Conservation (phyloP, 495 filamentous ascomycete genomes). For the Hyaloscypha variabilis region DNA sequence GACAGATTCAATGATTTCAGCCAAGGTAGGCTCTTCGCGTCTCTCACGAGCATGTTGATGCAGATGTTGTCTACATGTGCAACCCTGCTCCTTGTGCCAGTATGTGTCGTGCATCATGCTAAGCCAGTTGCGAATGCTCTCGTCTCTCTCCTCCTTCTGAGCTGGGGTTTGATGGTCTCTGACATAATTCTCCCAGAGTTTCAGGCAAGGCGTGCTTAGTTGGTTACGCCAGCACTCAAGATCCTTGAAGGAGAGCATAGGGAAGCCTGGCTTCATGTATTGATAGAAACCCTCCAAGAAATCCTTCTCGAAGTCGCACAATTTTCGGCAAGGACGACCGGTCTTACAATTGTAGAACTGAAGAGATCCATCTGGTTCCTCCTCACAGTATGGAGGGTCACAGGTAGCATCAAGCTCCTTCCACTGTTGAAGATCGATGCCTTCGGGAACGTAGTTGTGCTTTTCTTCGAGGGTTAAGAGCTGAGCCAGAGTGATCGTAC, state of each 20-base stretch:
- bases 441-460: not conserved
- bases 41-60: too few species aligned
- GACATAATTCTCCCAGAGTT: not conserved
- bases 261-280: not conserved
- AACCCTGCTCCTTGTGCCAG: not conserved
- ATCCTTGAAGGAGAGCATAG: not conserved
- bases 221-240: not conserved
- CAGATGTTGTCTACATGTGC: not conserved
- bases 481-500: too few species aligned
- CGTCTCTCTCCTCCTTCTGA: not conserved
- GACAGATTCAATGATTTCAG: too few species aligned
- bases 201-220: not conserved
- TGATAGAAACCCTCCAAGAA: not conserved
- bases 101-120: not conserved
- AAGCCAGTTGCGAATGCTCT: not conserved
- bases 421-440: not conserved
- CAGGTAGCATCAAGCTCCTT: not conserved
- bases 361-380: not conserved
- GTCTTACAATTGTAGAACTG: not conserved
- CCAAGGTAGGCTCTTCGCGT: too few species aligned
- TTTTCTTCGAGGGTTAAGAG: not conserved
- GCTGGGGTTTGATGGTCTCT: not conserved
- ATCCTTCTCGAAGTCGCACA: not conserved
- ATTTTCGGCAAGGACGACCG: not conserved
- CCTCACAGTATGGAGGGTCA: not conserved